These are phyloP conservation scores for Samsoniella hepiali DNA, from an alignment of 2,329 filamentous ascomycete genomes.

Conservation along the genomic window DNA sequence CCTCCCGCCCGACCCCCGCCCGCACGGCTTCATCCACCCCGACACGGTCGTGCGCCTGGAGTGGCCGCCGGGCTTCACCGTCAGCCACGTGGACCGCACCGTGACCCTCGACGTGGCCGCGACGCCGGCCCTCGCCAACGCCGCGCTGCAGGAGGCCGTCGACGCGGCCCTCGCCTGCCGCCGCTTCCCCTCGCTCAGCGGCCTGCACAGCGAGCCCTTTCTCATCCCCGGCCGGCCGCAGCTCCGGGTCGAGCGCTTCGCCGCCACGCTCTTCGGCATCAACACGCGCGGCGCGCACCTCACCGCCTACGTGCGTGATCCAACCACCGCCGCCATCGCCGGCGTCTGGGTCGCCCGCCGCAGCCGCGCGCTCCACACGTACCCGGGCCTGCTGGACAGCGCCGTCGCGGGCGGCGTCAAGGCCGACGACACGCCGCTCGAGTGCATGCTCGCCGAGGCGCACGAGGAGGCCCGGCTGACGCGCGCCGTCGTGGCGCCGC, in stretches of 20 bases:
- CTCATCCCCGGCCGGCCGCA: constrained; percentile 32
- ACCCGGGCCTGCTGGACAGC: constrained; percentile 73
- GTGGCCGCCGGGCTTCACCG: constrained; percentile 40
- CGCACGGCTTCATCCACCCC: constrained; percentile 50
- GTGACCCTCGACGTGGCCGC: constrained; percentile 32
- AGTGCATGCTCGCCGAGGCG: constrained; percentile 68
- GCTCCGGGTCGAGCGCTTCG: constrained; percentile 56
- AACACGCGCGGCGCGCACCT: constrained; percentile 64
- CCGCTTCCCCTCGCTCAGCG: constrained; percentile 38
- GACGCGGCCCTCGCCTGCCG: constrained; percentile 28
- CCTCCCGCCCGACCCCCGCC: constrained; percentile 42
- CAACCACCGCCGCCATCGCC: constrained; percentile 36
- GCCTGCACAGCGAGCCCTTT: constrained; percentile 42
- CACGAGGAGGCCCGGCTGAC: constrained; percentile 63
- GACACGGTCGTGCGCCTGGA: constrained; percentile 45
- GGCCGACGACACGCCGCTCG: constrained; percentile 61
- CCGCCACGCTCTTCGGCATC: constrained; percentile 63
- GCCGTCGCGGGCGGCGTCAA: constrained; percentile 76
- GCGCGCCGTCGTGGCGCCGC: constrained; percentile 25
- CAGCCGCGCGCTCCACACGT: constrained; percentile 65
- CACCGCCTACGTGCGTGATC: constrained; percentile 53
- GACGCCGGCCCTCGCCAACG: constrained; percentile 31
- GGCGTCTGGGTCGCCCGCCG: constrained; percentile 72
- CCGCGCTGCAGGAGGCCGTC: constrained; percentile 39
- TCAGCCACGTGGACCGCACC: constrained; percentile 32